Conservation (phyloP, 2,329 filamentous ascomycete genomes). For the Aspergillus floridensis region DNA sequence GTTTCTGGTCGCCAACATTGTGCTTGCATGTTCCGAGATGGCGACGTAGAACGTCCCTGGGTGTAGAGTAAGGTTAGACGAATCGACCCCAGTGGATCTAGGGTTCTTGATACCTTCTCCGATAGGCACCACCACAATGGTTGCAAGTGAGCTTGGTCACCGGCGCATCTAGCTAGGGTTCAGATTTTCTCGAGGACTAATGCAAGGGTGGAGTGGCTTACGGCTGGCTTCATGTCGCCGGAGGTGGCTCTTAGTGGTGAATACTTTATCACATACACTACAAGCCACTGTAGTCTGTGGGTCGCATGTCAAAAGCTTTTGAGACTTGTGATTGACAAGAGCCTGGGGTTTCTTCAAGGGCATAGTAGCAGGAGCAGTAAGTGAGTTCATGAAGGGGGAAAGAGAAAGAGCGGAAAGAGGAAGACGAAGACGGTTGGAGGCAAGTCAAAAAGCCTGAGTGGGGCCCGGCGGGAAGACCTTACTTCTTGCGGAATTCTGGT, state of each 20-base stretch:
- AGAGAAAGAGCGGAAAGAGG: no score
- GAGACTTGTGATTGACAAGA: no score
- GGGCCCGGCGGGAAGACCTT: neutral
- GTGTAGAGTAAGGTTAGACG: neutral
- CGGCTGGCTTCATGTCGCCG: neutral
- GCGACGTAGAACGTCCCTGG: neutral
- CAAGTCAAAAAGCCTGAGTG: neutral
- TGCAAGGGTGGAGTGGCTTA: neutral
- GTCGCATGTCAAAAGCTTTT: neutral
- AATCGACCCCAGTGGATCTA: neutral
- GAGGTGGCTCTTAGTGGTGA: neutral
- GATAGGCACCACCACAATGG: neutral
- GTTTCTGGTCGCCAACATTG: neutral
- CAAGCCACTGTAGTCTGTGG: neutral
- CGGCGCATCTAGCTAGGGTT: neutral
- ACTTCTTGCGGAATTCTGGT: neutral
- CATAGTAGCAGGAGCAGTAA: no score
- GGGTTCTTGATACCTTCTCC: neutral
- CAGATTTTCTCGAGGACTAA: neutral
- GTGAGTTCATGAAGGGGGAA: no score
- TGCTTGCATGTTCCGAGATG: neutral
- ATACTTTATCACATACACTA: neutral
- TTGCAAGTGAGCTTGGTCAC: neutral
- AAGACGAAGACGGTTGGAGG: no score
- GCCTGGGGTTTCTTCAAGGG: no score